A percentile compares a stretch with the other conserved stretches of the same genome.
These are phyloP conservation scores for Excoecaria cochinchinensis DNA, from an alignment of 345 rosid species.

Conservation along the genomic window DNA sequence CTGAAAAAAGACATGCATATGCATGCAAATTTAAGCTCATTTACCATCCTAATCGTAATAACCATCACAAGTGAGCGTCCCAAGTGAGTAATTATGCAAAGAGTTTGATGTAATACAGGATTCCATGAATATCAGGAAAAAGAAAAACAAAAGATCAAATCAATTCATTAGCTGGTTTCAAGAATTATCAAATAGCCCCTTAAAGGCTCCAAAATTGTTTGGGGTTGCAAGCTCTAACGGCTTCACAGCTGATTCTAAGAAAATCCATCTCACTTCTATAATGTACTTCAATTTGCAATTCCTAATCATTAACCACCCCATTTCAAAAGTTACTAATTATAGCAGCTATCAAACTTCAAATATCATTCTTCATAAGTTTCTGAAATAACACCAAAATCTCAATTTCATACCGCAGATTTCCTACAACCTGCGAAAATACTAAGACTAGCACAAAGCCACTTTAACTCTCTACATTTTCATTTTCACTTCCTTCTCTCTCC, in stretches of 20 bases:
- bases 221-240: neutral
- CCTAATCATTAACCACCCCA: neutral
- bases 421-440: neutral
- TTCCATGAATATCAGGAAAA: neutral
- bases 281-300: neutral
- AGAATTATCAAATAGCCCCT: neutral
- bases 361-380: neutral
- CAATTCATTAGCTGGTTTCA: neutral
- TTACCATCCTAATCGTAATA: neutral
- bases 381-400: neutral
- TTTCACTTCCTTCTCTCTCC: slow-evolving; percentile 3
- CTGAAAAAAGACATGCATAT: neutral
- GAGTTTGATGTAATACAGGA: neutral
- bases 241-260: slow-evolving; percentile 12
- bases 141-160: slow-evolving; percentile 4
- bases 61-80: neutral
- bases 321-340: slow-evolving; percentile 4
- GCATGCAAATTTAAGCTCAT: neutral
- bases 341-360: slow-evolving; percentile 3
- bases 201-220: slow-evolving; percentile 13
- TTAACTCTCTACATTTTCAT: neutral
- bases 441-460: neutral
- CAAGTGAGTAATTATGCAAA: neutral
- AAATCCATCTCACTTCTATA: slow-evolving; percentile 11
- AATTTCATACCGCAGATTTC: neutral